phyloP scores from a whole-genome alignment of 768 basidiomycete genomes.

The Hypsizygus marmoreus region DNA sequence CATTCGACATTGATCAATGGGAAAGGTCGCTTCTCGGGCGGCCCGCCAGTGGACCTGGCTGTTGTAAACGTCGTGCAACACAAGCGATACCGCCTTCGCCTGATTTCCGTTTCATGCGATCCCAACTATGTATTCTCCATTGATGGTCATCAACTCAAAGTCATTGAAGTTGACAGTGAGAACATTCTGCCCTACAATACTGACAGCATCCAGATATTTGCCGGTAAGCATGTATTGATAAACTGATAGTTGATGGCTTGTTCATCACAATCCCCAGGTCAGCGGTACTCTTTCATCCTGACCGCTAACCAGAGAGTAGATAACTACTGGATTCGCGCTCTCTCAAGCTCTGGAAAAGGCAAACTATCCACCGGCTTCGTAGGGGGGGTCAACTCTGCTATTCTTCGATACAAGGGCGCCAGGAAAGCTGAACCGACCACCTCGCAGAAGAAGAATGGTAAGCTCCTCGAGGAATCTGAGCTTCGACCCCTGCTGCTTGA shows the following conservation, averaged over 20 bases:
- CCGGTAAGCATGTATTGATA: too few species aligned
- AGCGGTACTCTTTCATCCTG: constrained; percentile 44
- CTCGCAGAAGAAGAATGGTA: background rate
- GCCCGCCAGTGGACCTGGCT: constrained; percentile 30
- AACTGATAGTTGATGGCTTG: background rate
- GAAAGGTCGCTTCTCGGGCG: constrained; percentile 34
- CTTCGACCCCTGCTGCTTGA: constrained; percentile 11
- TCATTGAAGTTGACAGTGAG: constrained; percentile 38
- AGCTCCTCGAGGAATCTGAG: constrained; percentile 11
- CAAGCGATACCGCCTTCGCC: constrained; percentile 48
- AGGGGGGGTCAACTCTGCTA: constrained; percentile 17
- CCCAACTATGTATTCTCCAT: constrained; percentile 27
- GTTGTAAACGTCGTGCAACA: constrained; percentile 37
- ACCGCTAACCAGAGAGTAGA: constrained; percentile 27
- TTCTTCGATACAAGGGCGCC: constrained; percentile 16
- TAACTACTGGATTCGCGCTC: constrained; percentile 35
- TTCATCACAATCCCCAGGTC: constrained; percentile 21
- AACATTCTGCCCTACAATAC: constrained; percentile 26
- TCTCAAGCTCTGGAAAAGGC: constrained; percentile 14
- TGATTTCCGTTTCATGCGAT: constrained; percentile 46
- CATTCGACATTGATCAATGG: constrained; percentile 46
- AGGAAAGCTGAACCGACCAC: constrained; percentile 9
- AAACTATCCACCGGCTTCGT: constrained; percentile 8
- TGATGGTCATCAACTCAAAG: constrained; percentile 16
- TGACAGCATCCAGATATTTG: constrained; percentile 30